phyloP scores from a whole-genome alignment of 805 yeast genomes.

The Suhomyces canberraensis region DNA sequence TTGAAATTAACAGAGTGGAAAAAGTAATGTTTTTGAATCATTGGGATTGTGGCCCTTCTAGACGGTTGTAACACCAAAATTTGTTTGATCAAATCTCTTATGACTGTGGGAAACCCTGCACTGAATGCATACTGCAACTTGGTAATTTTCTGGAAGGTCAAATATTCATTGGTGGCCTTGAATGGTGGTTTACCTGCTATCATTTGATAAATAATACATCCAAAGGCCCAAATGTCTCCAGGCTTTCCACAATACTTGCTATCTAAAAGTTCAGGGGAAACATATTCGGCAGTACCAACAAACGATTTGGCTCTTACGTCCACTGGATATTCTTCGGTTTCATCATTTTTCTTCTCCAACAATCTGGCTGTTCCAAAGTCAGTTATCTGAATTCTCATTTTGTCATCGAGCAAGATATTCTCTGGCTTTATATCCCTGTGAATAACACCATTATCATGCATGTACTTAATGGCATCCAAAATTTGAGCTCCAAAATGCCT shows the following conservation, averaged over 20 bases:
- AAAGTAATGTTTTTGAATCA: constrained; percentile 68
- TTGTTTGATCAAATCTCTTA: constrained; percentile 64
- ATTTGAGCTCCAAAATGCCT: constrained; percentile 71
- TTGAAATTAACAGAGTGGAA: constrained; percentile 66
- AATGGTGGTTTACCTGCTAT: constrained; percentile 74
- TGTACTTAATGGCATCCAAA: constrained; percentile 65
- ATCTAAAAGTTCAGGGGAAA: constrained; percentile 75
- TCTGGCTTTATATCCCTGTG: constrained; percentile 86
- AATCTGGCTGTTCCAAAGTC: constrained; percentile 85
- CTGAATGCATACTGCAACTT: constrained; percentile 75
- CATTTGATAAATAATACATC: constrained; percentile 59
- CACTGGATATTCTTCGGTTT: constrained; percentile 54
- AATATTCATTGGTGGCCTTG: constrained; percentile 77
- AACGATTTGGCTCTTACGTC: constrained; percentile 74
- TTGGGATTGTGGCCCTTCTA: constrained; percentile 53
- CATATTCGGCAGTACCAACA: constrained; percentile 85
- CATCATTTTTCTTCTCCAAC: constrained; percentile 48
- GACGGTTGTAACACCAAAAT: constrained; percentile 72
- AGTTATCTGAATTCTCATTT: constrained; percentile 64
- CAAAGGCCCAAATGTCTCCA: constrained; percentile 62
- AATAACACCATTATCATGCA: constrained; percentile 73
- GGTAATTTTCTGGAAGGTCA: constrained; percentile 78
- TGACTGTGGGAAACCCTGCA: constrained; percentile 55
- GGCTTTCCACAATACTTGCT: constrained; percentile 65
- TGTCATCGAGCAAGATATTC: constrained; percentile 63